Evolutionary conservation across 139 green algal species (phyloP), one percentile per base, ranked within the genome.

Genomic region (Tetraselmis striata): DNA sequence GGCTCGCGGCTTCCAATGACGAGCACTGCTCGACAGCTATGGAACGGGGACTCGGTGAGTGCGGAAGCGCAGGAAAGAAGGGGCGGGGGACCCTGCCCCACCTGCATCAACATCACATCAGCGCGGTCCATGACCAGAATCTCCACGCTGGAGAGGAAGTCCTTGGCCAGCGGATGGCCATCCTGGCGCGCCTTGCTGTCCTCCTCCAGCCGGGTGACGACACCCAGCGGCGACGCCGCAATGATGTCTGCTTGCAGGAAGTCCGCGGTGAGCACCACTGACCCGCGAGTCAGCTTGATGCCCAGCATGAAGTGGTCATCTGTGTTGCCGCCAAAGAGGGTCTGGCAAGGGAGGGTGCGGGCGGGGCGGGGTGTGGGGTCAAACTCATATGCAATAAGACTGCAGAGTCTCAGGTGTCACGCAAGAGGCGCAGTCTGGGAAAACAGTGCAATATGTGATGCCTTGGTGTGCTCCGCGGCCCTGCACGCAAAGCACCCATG

Each of bases 231-330:
- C 1, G 93, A 98, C 0, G 96, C 94, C 1, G 99, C 85, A 30
- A 99, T 93, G 85, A 99, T 93, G 91, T 99, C 96, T 1, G 87
- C 88, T 28, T 94, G 58, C 59, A 92, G 93, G 75, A 98, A 94
- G 74, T 98, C 92, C 1, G 91, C 82, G 82, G 93, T 99, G 45
- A 98, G 92, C 81, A 87, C 85, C 28, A 97, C 88, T 1, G 86
- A 81, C 0, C 86, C 90, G 77, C 91, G 90, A 1, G 94, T 98
- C 45, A 99, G 85, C 85, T 98, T 98, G 82, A 99, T 93, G 67
- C 96, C 96, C 45, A 99, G 26, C 28, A 92, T 81, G 88, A 99
- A 99, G 84, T 98, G 93, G 83, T 99, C 96, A 83, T 99, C 96
- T 1, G 79, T 89, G 85, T 99, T 99, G 78, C 96, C 96, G 2